Base-by-base conservation (phyloP, 352 stramenopile species). In the Peronospora destructor region DNA sequence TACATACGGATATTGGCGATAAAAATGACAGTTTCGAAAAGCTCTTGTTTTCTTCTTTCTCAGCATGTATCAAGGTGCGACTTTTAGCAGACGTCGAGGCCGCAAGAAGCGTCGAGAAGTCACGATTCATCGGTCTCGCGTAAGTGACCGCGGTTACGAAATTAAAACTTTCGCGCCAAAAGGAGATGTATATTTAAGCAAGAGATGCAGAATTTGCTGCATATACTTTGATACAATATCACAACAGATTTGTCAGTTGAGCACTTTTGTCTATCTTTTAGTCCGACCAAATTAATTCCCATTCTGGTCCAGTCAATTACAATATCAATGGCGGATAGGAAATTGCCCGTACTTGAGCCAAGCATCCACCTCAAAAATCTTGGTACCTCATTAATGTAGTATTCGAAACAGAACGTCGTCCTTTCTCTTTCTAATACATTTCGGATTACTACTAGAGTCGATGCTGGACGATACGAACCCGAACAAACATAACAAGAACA, bases 321-420 rank as follows among this genome's bases (percentile, higher is more conserved):
- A 6, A 26, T 26, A 26, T 4, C 4, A 26, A 26, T 77, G 66
- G 53, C 66, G 11, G 70, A 76, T 52, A 58, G 53, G 32, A 33
- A 13, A n/a, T 75, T 66, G 49, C 61, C 67, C 10, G 54, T 80
- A 44, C 60, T 80, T 14, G 66, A 68, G 51, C 66, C 66, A 9
- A 57, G 57, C 32, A 56, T 55, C 1, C 66, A 80, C 41, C 67
- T 80, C 34, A 75, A 77, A 48, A 54, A 73, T 10, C 64, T 76
- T 49, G 70, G 69, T 79, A 50, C 34, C 56, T 63, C 14, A 2
- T 34, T 6, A 4, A 0, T n/a, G n/a, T n/a, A n/a, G n/a, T n/a
- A n/a, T n/a, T n/a, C n/a, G n/a, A n/a, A n/a, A n/a, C n/a, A n/a
- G n/a, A n/a, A n/a, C n/a, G n/a, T n/a, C n/a, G n/a, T n/a, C n/a